A percentile compares a stretch with the other conserved stretches of the same genome.
These are phyloP conservation scores for Aspergillus candidus DNA, from an alignment of 2,329 filamentous ascomycete genomes.

Conservation along the genomic window DNA sequence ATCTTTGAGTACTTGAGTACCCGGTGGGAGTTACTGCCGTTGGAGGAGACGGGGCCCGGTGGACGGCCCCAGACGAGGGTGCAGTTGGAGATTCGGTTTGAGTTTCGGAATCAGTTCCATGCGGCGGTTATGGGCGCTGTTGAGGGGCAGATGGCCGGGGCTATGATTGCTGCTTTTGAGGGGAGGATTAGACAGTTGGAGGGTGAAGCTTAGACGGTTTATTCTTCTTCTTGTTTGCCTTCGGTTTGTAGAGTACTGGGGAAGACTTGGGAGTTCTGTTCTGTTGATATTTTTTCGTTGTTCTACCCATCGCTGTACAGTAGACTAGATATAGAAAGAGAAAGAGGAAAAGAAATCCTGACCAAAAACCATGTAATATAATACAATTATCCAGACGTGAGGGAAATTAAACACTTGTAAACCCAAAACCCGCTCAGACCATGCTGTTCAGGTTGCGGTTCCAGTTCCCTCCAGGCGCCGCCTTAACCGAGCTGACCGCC, in stretches of 20 bases:
- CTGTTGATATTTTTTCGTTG: slow-evolving; percentile 7
- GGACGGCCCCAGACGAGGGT: slow-evolving; percentile 60
- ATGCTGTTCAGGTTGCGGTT: slow-evolving; percentile 21
- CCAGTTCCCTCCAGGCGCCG: slow-evolving; percentile 14
- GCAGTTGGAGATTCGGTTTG: slow-evolving; percentile 68
- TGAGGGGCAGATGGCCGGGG: slow-evolving; percentile 73
- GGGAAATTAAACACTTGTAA: neutral
- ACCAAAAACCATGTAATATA: slow-evolving; percentile 19
- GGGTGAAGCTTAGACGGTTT: neutral
- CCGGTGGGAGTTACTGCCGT: slow-evolving; percentile 39
- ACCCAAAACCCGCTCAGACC: slow-evolving; percentile 10
- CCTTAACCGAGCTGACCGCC: slow-evolving; percentile 23
- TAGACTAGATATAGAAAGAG: slow-evolving; percentile 10
- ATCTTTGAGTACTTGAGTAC: slow-evolving; percentile 43
- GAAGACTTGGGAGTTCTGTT: neutral
- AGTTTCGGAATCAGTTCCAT: slow-evolving; percentile 86
- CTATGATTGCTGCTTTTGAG: slow-evolving; percentile 94
- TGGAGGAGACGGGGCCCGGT: slow-evolving; percentile 25
- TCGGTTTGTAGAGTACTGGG: too few species aligned
- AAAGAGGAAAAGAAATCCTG: slow-evolving; percentile 5
- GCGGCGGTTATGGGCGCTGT: slow-evolving; percentile 72
- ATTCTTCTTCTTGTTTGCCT: neutral
- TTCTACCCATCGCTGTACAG: slow-evolving; percentile 17
- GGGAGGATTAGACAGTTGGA: slow-evolving; percentile 57
- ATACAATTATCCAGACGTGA: slow-evolving; percentile 22